Percentiles rank a stretch among this genome's conserved stretches.
phyloP scores from a whole-genome alignment of 768 basidiomycete genomes.

The Mycena vulgaris region DNA sequence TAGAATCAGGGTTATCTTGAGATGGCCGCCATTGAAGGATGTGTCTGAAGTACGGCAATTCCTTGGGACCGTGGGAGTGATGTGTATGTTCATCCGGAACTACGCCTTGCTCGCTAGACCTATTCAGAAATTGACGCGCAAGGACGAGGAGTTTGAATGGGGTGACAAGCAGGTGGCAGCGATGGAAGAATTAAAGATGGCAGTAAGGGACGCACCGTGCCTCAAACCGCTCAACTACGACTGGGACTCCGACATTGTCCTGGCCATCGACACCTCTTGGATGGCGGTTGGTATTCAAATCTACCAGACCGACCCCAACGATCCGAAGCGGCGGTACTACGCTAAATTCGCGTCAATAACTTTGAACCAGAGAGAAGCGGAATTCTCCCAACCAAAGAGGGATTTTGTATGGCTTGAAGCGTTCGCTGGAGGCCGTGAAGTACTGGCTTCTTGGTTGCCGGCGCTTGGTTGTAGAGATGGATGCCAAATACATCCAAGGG shows the following conservation, averaged over 20 bases:
- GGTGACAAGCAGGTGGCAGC: too few species aligned
- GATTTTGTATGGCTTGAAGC: slow-evolving; percentile 45
- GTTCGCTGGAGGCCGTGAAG: slow-evolving; percentile 13
- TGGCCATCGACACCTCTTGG: slow-evolving; percentile 46
- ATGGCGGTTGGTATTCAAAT: slow-evolving; percentile 20
- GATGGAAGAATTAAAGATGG: too few species aligned
- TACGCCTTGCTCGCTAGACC: slow-evolving; percentile 9
- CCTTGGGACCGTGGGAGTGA: slow-evolving; percentile 21
- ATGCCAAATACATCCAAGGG: slow-evolving; percentile 43
- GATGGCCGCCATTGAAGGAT: slow-evolving; percentile 30
- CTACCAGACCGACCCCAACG: slow-evolving; percentile 27
- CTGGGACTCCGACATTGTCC: slow-evolving; percentile 39
- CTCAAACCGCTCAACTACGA: slow-evolving; percentile 44
- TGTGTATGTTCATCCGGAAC: slow-evolving; percentile 42
- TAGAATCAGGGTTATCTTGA: slow-evolving; percentile 39
- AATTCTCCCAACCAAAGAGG: slow-evolving; percentile 45
- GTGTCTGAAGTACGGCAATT: slow-evolving; percentile 27
- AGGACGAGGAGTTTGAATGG: too few species aligned
- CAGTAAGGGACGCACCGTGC: too few species aligned
- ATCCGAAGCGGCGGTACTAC: slow-evolving; percentile 31
- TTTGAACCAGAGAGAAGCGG: slow-evolving; percentile 17
- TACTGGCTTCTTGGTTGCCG: slow-evolving; percentile 39
- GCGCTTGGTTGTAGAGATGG: slow-evolving; percentile 36
- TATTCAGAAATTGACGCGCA: too few species aligned
- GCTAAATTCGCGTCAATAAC: slow-evolving; percentile 47